These are phyloP conservation scores for Pyracantha coccinea DNA, from an alignment of 331 rosid species.

Conservation along the genomic window DNA sequence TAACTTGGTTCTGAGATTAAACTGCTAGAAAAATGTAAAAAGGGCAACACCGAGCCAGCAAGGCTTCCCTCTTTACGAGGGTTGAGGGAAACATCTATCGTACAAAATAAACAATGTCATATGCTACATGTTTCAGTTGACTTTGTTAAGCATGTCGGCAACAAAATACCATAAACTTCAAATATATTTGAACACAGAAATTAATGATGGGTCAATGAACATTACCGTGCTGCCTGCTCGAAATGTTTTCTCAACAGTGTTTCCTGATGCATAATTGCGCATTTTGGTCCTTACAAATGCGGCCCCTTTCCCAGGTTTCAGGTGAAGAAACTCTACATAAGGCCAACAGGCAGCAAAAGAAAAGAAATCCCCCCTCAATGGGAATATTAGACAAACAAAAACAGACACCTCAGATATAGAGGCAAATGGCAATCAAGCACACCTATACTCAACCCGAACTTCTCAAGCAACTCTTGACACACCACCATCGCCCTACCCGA, in stretches of 20 bases:
- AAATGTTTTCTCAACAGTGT: slow-evolving; percentile 78
- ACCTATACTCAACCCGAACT: neutral
- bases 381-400: neutral
- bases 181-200: neutral
- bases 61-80: too few species aligned
- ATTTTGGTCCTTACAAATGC: slow-evolving; percentile 92
- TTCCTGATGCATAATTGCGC: slow-evolving; percentile 67
- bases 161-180: neutral
- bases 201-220: neutral
- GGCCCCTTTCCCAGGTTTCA: slow-evolving; percentile 91
- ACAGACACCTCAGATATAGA: neutral
- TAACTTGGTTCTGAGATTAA: neutral
- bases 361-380: neutral
- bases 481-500: neutral
- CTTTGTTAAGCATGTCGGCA: neutral
- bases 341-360: slow-evolving; percentile 2
- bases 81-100: too few species aligned
- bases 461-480: neutral
- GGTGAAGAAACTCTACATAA: slow-evolving; percentile 76
- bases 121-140: neutral
- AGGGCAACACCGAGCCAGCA: too few species aligned
- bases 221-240: slow-evolving; percentile 80
- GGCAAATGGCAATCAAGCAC: neutral
- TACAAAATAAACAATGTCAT: neutral
- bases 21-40: neutral